Evolutionary conservation across 2,329 filamentous ascomycete genomes (phyloP), one percentile per base, ranked within the genome.

Genomic region (Fonsecaea multimorphosa): DNA sequence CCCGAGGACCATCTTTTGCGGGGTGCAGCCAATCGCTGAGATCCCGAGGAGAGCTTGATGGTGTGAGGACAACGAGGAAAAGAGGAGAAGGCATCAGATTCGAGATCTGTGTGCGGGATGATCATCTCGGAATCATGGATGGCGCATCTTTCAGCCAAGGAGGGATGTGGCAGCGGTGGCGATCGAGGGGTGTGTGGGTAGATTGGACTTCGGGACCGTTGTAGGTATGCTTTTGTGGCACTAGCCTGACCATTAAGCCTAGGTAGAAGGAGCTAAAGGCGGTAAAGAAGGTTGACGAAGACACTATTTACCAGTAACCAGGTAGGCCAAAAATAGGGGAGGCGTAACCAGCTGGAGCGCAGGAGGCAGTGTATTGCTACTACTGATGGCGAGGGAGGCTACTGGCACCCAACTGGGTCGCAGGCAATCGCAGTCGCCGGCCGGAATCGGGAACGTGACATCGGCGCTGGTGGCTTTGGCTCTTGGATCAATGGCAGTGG

Each of bases 11-110:
- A 24, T 54, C 14, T 12, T 52, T 52, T 61, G 58, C 58, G 58
- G 58, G 58, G 58, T 61, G 38, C 31, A 34, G 22, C 58, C 58
- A 61, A 61, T 61, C 58, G 58, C 40, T n/a, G 44, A 22, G 16
- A n/a, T 19, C 36, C 31, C 32, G 27, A 29, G 27, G 44, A 49
- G 44, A 7, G 9, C 44, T 49, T 49, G 44, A 40, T 40, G 38
- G 38, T 40, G 38, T 40, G 49, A 27, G 29, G 19, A 27, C 14
- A 11, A 54, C 27, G 51, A 54, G 27, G 27, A 49, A 49, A 34
- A 54, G 51, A 54, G 51, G 51, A 54, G 51, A 54, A 54, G 51
- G 51, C 27, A 54, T 31, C 51, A 31, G 27, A 54, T 54, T 49
- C 44, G 44, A 49, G 44, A 49, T 49, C 44, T 49, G 44, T 22